Evolutionary conservation across 345 rosid genomes (phyloP).

Genomic region (Euphorbia pulcherrima): DNA sequence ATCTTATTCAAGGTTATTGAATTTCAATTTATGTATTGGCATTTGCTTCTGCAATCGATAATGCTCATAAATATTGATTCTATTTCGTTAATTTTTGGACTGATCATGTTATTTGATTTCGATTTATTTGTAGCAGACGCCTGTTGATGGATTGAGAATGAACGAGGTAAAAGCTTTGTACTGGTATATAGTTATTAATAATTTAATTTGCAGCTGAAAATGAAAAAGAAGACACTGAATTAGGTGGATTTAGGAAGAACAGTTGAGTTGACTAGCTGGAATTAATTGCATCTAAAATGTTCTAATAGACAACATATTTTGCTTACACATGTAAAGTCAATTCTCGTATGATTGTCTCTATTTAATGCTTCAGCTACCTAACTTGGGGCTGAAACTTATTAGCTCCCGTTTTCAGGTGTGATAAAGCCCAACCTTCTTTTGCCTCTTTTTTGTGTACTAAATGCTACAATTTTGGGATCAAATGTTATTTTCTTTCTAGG

Average conservation of each 20-base stretch:
- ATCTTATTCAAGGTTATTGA: slow-evolving; percentile 67
- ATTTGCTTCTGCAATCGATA: not conserved
- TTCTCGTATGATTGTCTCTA: not conserved
- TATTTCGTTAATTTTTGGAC: not conserved
- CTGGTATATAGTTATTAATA: not conserved
- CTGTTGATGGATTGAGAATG: slow-evolving; percentile 56
- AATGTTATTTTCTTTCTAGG: not conserved
- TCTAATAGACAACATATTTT: not conserved
- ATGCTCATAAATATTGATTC: not conserved
- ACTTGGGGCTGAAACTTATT: not conserved
- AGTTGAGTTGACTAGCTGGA: slow-evolving; percentile 9
- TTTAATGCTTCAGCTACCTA: slow-evolving; percentile 4
- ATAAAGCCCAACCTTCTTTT: not conserved
- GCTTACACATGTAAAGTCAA: not conserved
- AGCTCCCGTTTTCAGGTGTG: not conserved
- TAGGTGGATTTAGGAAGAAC: not conserved
- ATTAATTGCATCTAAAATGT: not conserved
- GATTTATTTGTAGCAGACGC: slow-evolving; percentile 46
- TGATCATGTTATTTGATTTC: not conserved
- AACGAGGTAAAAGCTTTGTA: slow-evolving; percentile 49
- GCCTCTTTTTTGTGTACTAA: not conserved
- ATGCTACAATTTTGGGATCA: not conserved
- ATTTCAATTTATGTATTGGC: not conserved
- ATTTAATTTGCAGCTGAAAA: not conserved
- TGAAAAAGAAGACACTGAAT: too few relatives aligned